Evolutionary conservation across 768 basidiomycete genomes (phyloP).

Genomic region (Trametes elegans): DNA sequence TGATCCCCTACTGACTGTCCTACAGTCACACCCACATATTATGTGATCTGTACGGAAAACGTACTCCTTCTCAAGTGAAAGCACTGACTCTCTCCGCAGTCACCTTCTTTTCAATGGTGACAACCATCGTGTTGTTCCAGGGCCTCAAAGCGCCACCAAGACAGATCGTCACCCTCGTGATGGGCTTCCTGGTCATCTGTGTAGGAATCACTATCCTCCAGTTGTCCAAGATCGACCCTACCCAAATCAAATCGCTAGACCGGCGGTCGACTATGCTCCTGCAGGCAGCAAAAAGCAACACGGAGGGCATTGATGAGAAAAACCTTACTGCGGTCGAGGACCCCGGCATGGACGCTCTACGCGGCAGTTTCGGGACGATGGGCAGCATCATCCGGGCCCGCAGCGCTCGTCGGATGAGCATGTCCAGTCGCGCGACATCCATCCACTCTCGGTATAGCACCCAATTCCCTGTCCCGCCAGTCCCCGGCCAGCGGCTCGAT

Average conservation of each 20-base stretch:
- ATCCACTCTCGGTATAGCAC: slow-evolving; percentile 27
- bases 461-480: slow-evolving; percentile 25
- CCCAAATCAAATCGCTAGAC: slow-evolving; percentile 72
- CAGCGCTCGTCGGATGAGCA: slow-evolving; percentile 38
- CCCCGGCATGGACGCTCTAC: slow-evolving; percentile 88
- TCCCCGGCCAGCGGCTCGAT: slow-evolving; percentile 24
- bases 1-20: slow-evolving; percentile 22
- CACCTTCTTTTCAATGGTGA: slow-evolving; percentile 83
- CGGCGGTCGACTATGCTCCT: slow-evolving; percentile 87
- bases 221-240: slow-evolving; percentile 92
- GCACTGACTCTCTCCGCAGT: slow-evolving; percentile 40
- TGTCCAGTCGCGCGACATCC: slow-evolving; percentile 23
- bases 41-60: slow-evolving; percentile 66
- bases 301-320: slow-evolving; percentile 70
- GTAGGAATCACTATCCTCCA: slow-evolving; percentile 94
- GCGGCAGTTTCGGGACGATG: slow-evolving; percentile 88
- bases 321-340: slow-evolving; percentile 65
- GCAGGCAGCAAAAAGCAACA: slow-evolving; percentile 74
- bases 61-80: background rate
- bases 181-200: slow-evolving; percentile 91
- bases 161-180: slow-evolving; percentile 85
- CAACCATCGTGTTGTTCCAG: slow-evolving; percentile 85
- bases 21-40: slow-evolving; percentile 82
- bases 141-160: slow-evolving; percentile 76
- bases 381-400: slow-evolving; percentile 85